Evolutionary conservation across 108 stramenopile genomes (phyloP), one percentile per base, ranked within the genome.

Genomic region (Cyclotella choctawhatcheeana): DNA sequence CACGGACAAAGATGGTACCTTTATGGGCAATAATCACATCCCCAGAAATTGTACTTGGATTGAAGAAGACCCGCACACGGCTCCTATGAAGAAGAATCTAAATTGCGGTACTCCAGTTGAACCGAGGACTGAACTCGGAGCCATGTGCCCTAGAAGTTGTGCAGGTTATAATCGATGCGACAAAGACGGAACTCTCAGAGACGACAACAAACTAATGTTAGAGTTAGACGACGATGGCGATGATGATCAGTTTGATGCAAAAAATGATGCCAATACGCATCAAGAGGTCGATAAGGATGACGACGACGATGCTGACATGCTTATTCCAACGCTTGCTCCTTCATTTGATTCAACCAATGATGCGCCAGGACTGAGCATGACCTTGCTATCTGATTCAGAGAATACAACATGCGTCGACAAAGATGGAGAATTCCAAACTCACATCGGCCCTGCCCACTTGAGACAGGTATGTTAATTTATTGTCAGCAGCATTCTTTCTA

Each of bases 81-180:
- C 77, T 25, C 70, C 77, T 13, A 67, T 71, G 29, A 79, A 79
- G 24, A 79, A 79, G 66, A 55, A 54, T 54, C 44, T 67, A 29
- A 79, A 79, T 22, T 79, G 77, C 61, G 77, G 77, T n/a, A 72
- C 70, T 45, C 59, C 64, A 2, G 65, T 55, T 14, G 35, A 32
- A 21, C 45, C 64, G 14, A 24, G 47, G 44, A 72, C 77, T 1
- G 77, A 79, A 34, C 43, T 79, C 0, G 77, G 77, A 14, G 58
- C 54, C 16, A 79, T 79, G 77, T 79, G 77, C 43, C 77, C 77
- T n/a, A 37, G 35, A 18, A 67, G 59, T 44, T 79, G 77, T 60
- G 77, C 65, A 26, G 77, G 77, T 21, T 79, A 79, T 24, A 79
- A 79, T 47, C 51, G 52, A 20, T 79, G 77, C 40, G 58, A 30